Conservation (phyloP, 2,329 filamentous ascomycete genomes). For the Epichloe sibirici region DNA sequence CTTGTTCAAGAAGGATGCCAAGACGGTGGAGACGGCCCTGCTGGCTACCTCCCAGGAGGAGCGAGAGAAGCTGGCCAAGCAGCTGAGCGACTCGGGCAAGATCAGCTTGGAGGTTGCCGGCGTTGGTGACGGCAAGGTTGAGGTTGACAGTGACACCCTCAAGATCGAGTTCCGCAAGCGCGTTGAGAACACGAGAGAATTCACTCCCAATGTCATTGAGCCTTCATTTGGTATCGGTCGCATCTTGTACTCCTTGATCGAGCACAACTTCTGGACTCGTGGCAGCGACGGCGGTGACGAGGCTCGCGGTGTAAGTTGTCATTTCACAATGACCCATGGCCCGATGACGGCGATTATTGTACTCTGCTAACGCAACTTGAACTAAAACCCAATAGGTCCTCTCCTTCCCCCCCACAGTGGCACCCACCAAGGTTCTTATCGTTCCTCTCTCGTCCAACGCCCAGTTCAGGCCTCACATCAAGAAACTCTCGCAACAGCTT, state of each 20-base stretch:
- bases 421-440: conserved; percentile 91
- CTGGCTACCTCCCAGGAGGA: conserved; percentile 66
- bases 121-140: conserved; percentile 57
- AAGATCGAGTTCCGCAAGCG: conserved; percentile 74
- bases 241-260: conserved; percentile 84
- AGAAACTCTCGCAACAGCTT: conserved; percentile 61
- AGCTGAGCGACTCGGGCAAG: conserved; percentile 61
- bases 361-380: conserved; percentile 6
- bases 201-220: conserved; percentile 91
- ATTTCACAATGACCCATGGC: not conserved
- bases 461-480: conserved; percentile 67
- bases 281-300: conserved; percentile 49
- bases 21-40: conserved; percentile 70
- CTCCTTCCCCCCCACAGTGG: conserved; percentile 50
- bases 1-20: conserved; percentile 88
- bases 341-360: not conserved
- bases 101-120: conserved; percentile 63
- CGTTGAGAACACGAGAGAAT: conserved; percentile 76
- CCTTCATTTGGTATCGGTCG: conserved; percentile 95
- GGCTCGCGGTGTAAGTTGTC: conserved; percentile 64
- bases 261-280: conserved; percentile 92
- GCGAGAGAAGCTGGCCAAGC: conserved; percentile 65
- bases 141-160: conserved; percentile 68
- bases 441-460: conserved; percentile 75
- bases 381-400: conserved; percentile 29